Evolutionary conservation across 768 basidiomycete species (phyloP), one percentile per base, ranked within the genome.

Genomic region (Fomitopsis pulvina): DNA sequence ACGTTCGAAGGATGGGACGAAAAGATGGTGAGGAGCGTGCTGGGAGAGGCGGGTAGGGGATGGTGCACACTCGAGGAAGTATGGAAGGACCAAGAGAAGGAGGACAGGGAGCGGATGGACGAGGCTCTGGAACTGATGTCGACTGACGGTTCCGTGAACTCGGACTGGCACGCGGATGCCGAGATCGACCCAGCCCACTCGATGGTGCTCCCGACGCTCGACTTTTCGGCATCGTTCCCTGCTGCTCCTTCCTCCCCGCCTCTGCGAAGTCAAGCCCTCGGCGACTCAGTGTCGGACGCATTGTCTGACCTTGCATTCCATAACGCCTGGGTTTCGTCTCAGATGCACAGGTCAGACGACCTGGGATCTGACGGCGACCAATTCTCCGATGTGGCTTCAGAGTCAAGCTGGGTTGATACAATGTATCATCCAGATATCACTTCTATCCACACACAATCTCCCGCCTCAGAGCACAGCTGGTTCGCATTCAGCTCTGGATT

Each of bases 11-110:
- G 89, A 2, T 92, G 89, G 87, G 75, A 78, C 3, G 77, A 77
- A 55, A 68, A 70, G 10, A 77, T 79, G 41, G 86, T 91, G 7
- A 71, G 83, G 38, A 65, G 75, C 41, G 73, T 89, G 18, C 73
- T 90, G 11, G 89, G 89, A 11, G 80, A 86, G 60, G 80, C 78
- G 26, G 79, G 82, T 16, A 77, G 72, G 7, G 84, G 82, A 0
- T 92, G 89, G 88, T 91, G 87, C 66, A 71, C 74, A 0, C 64
- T 91, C 16, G 80, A 87, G 60, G 87, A 89, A 58, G 63, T 66
- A 1, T 52, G 56, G 50, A 56, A 51, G 30, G 55, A 57, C 43
- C 47, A 59, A n/a, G 58, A 54, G 16, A 27, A 21, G 2, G 38
- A 29, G 3, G 62, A 66, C 20, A 42, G 56, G 2, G 55, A 59